Base-by-base conservation (phyloP, 805 yeast species). In the Schwanniomyces sp. region DNA sequence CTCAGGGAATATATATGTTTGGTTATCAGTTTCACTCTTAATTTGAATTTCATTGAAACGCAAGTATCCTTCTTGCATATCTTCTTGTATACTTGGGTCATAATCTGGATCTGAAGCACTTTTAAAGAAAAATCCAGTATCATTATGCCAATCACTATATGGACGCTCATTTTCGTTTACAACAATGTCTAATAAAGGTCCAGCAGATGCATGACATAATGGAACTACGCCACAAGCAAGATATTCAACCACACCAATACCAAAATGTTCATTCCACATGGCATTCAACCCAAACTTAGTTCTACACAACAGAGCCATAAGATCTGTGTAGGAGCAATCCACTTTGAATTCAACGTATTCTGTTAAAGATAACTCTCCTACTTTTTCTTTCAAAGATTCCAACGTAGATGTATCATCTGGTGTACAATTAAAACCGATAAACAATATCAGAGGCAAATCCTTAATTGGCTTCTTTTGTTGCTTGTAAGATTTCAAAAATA, bases 261-360 rank as follows among this genome's bases (percentile, higher is more conserved):
- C 99, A 65, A 94, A 94, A 70, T 94, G 99, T 71, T 94, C 99
- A 67, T 94, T 94, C 99, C 99, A 94, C 99, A 94, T 94, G 27
- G 96, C 91, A 59, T 94, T 92, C 34, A 94, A 72, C 5, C 99
- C 99, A 58, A 81, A 83, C 24, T 83, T 79, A 2, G 90, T 79
- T 11, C 64, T 69, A 10, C 70, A 57, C 29, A 95, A 71, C 45
- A 80, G 75, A 26, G 68, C 59, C 44, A 81, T 70, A 11, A 95
- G 83, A 14, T 74, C 76, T 1, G 72, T 75, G 69, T 88, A 88
- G 8, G 89, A 76, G 25, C 92, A 86, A 67, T 94, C 95, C 5
- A 87, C 76, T 0, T 84, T 70, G 57, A 91, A 85, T 52, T 79
- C 81, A 25, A 81, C 70, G 47, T 64, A 61, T 1, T 57, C 62